Conservation (phyloP, 2,329 filamentous ascomycete species). For the Falciphora oryzae region DNA sequence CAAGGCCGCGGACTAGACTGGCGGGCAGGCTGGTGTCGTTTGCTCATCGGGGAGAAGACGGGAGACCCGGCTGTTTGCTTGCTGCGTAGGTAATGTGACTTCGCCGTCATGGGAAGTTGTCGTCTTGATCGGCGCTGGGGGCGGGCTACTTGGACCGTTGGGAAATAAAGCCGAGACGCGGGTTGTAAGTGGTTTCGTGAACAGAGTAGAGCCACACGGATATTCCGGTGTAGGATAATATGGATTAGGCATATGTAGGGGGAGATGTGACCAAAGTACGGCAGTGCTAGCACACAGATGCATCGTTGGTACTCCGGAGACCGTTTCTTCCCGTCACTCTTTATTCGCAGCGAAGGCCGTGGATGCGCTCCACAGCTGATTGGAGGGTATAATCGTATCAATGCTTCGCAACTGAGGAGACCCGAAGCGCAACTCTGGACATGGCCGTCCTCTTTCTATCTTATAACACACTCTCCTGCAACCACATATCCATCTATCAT, state of each 20-base stretch:
- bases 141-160: too few relatives aligned
- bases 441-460: too few relatives aligned
- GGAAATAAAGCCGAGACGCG: background rate
- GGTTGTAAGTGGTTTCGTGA: background rate
- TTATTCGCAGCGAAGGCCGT: background rate
- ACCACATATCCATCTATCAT: slow-evolving; percentile 14
- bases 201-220: background rate
- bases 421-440: too few relatives aligned
- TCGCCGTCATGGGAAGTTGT: too few relatives aligned
- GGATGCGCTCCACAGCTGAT: background rate
- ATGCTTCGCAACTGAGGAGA: background rate
- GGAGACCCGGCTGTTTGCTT: background rate
- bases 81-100: background rate
- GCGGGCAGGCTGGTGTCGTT: slow-evolving; percentile 12
- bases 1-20: slow-evolving; percentile 16
- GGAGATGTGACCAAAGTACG: background rate
- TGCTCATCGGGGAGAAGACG: background rate
- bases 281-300: background rate
- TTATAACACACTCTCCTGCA: background rate
- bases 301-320: background rate
- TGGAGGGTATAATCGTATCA: background rate
- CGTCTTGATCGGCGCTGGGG: background rate
- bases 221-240: background rate
- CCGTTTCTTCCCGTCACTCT: background rate
- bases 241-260: background rate